A percentile compares a stretch with the other conserved stretches of the same genome.
phyloP scores from a whole-genome alignment of 495 filamentous ascomycete genomes.

The Arthonia radiata region DNA sequence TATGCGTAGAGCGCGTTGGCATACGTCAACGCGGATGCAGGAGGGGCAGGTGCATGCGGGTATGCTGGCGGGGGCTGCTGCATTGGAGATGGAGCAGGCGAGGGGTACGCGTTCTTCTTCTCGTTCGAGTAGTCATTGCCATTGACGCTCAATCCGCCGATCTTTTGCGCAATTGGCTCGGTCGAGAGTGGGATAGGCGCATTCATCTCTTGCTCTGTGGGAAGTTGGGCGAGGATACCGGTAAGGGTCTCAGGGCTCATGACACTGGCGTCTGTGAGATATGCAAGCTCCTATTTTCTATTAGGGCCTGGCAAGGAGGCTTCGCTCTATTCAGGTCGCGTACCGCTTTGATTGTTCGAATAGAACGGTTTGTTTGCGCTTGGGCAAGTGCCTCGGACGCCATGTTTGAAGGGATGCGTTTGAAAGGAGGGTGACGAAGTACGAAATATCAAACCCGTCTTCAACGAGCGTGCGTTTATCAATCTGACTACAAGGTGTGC shows the following conservation, averaged over 20 bases:
- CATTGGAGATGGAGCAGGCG: conserved; percentile 2
- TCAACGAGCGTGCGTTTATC: too few relatives aligned
- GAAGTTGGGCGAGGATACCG: conserved; percentile 47
- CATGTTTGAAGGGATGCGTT: conserved; percentile 7
- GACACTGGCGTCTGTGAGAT: conserved; percentile 51
- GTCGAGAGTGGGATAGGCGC: conserved; percentile 8
- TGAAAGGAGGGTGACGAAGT: neutral
- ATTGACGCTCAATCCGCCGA: neutral
- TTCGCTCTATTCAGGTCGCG: conserved; percentile 8
- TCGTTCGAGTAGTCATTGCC: conserved; percentile 22
- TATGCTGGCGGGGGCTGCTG: conserved; percentile 20
- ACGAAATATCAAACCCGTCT: too few relatives aligned
- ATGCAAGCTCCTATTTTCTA: conserved; percentile 57
- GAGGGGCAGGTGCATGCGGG: conserved; percentile 9
- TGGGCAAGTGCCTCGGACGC: conserved; percentile 10
- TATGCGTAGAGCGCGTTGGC: conserved; percentile 74
- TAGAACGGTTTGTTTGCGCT: conserved; percentile 49
- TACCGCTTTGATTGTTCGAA: conserved; percentile 67
- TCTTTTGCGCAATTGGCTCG: neutral
- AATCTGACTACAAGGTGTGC: too few relatives aligned
- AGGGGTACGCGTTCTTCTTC: conserved; percentile 19
- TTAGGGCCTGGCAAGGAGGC: neutral
- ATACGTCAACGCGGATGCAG: conserved; percentile 35
- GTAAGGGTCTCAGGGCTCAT: conserved; percentile 47
- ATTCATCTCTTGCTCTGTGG: too few relatives aligned